phyloP scores from a whole-genome alignment of 176 grass and related monocot species.

The Oryza longistaminata region DNA sequence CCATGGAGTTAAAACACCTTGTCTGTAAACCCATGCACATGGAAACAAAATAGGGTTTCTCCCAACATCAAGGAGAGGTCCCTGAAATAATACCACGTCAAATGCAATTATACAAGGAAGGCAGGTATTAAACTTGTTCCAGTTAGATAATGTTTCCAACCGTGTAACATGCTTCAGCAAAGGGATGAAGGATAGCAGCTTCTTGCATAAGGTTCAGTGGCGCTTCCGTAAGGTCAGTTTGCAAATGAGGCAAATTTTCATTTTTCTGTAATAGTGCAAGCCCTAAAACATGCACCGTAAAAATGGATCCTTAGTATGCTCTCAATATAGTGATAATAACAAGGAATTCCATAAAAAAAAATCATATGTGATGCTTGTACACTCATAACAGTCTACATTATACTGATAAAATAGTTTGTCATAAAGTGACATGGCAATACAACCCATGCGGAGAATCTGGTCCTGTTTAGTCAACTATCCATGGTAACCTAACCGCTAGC shows the following conservation, averaged over 20 bases:
- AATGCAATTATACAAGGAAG: slow-evolving; percentile 27
- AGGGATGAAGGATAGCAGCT: slow-evolving; percentile 74
- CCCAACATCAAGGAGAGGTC: slow-evolving; percentile 94
- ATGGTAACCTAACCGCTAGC: background rate
- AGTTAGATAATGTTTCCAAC: slow-evolving; percentile 44
- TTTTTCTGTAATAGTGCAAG: slow-evolving; percentile 90
- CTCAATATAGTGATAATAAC: background rate
- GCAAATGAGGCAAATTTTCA: slow-evolving; percentile 48
- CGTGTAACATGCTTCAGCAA: slow-evolving; percentile 93
- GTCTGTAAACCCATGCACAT: slow-evolving; percentile 95
- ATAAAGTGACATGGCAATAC: background rate
- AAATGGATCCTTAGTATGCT: slow-evolving; percentile 27
- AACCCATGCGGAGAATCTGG: background rate
- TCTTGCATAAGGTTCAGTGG: slow-evolving; percentile 72
- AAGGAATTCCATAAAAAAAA: background rate
- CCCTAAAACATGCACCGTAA: slow-evolving; percentile 49
- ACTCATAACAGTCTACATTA: background rate
- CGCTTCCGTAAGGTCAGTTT: slow-evolving; percentile 63
- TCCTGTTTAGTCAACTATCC: slow-evolving; percentile 24
- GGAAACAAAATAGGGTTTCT: slow-evolving; percentile 98
- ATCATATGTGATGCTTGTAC: background rate
- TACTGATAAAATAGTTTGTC: background rate
- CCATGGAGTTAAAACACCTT: slow-evolving; percentile 94
- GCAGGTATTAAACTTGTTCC: slow-evolving; percentile 14
- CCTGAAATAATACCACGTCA: slow-evolving; percentile 59